Base-by-base conservation (phyloP, 495 filamentous ascomycete species). In the Pyrenula massariospora region DNA sequence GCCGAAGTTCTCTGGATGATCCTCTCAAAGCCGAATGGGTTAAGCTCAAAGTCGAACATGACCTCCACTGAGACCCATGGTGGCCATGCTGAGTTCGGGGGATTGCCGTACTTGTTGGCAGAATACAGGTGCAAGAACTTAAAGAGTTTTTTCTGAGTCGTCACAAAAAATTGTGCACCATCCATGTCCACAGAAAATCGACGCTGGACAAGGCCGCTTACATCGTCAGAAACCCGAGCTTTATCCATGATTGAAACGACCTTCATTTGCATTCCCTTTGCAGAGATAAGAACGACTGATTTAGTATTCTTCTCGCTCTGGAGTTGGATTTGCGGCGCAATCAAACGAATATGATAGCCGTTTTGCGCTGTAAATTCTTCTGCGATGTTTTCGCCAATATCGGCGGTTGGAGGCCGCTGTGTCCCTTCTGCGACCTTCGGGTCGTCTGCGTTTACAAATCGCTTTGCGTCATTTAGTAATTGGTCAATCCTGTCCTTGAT, bases 201-300 rank as follows among this genome's bases (percentile, higher is more conserved):
- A 22, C 90, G 87, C 62, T 97, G 94, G 2, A 98, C 91, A 52
- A 98, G 75, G 55, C 93, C 93, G 62, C 88, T 93, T 61, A 98
- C 90, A 68, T 91, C 87, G 65, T 98, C 93, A 31, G 81, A 86
- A 48, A 96, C 80, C 52, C 93, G 84, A 60, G 89, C 86, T 66
- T 95, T 96, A 67, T 98, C 93, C 85, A 98, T 95, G 58, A 98
- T 91, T 54, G 95, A 91, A 11, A 98, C 81, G 19, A 97, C 87
- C 71, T 95, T 95, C 42, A 96, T 80, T 67, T 96, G 88, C 89
- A 98, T 98, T 51, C 89, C 87, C 63, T 96, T 96, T 25, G 91
- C 89, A 2, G 90, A 90, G 50, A 96, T 86, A n/a, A 98, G 72
- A 22, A 96, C 84, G 22, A 91, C 93, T 36, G 93, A 84, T 63